Evolutionary conservation across 768 basidiomycete genomes (phyloP), one percentile per base, ranked within the genome.

Genomic region (Mycena kentingensis): DNA sequence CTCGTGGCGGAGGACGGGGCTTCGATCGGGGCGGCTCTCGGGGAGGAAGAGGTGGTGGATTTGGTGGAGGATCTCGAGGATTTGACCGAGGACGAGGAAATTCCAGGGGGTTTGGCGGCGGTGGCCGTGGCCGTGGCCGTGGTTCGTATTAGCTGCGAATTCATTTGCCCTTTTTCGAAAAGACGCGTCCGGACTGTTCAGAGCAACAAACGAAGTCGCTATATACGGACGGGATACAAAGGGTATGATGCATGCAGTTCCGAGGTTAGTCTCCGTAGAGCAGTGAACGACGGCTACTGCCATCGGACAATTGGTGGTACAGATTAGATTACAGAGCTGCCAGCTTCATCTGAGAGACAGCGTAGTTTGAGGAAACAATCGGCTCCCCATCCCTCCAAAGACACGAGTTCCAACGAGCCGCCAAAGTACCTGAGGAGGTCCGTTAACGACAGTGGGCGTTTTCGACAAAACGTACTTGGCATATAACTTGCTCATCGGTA

Each of bases 381-480:
- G 78, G 65, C 62, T 82, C 90, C 90, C 89, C 88, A 91, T 11
- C 91, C 89, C 65, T 92, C 87, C 37, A 95, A 66, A 1, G 88
- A 85, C 54, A 89, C 80, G 36, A 95, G 71, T 59, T 93, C 88
- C 22, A 95, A 75, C 5, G 86, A 86, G 16, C 92, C 93, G 10
- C 92, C 91, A 61, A 94, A 95, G 66, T 94, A 94, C 58, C 82
- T 85, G 48, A 52, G 54, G 16, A n/a, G n/a, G n/a, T n/a, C n/a
- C n/a, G n/a, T n/a, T n/a, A n/a, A n/a, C n/a, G n/a, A n/a, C n/a
- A n/a, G n/a, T n/a, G n/a, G n/a, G n/a, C n/a, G n/a, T n/a, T n/a
- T n/a, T n/a, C n/a, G n/a, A n/a, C n/a, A n/a, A n/a, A n/a, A n/a
- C n/a, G n/a, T 54, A 84, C 79, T 73, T 82, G 15, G 87, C 83